Base-by-base conservation (phyloP, 768 basidiomycete genomes). In the Gloeopeniophorella convolvens region DNA sequence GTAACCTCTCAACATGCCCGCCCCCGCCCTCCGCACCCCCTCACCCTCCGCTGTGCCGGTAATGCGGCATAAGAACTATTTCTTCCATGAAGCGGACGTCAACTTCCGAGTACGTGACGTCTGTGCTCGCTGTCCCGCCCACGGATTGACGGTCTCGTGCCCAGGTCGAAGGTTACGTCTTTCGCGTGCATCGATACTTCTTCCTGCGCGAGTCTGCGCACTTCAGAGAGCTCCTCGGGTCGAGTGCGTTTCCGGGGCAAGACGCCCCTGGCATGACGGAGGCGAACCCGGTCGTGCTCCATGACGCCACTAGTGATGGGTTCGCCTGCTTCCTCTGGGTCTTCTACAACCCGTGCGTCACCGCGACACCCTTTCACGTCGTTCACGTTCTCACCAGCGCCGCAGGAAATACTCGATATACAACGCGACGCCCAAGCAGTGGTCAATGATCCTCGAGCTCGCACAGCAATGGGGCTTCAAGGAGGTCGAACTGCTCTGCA, bases 391-490 rank as follows among this genome's bases (percentile, higher is more conserved):
- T 8, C 5, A 52, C n/a, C n/a, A n/a, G n/a, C n/a, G 26, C 15
- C 9, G 48, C 50, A 70, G 68, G 4, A 65, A 62, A 63, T 68
- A 70, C 53, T 71, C 68, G 0, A 37, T 66, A 1, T 73, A 73
- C 36, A 63, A 70, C 3, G 72, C 71, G 2, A 60, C 70, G 0
- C 59, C 65, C 1, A 64, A 70, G 0, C 69, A 70, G 9, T 76
- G 75, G 75, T 61, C 66, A 1, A 65, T 62, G 8, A 71, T 77
- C 23, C 60, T 76, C 20, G 49, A 48, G 18, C 63, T 72, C 8
- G 67, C 72, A 6, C 66, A 66, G 20, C 62, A 62, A 28, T 77
- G 71, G 72, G 61, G 65, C 0, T 75, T 75, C 53, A 57, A 63
- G 44, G 64, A 54, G 27, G 68, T 76, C 50, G 70, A 72, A 26